Evolutionary conservation across 1,139 yeast genomes (phyloP), one percentile per base, ranked within the genome.

Genomic region (Eremothecium coryli): DNA sequence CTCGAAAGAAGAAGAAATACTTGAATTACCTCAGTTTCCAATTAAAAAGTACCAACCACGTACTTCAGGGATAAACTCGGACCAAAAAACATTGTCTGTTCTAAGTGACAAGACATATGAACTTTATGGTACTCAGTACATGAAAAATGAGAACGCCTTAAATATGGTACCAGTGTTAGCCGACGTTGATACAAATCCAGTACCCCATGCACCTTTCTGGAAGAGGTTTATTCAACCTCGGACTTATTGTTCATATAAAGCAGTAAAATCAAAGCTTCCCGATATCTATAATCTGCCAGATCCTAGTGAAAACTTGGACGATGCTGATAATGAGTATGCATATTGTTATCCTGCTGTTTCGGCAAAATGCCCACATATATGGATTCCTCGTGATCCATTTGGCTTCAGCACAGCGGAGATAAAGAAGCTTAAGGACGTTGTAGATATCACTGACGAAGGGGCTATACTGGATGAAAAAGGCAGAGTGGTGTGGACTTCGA

Each of bases 301-400:
- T 24, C 66, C 67, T 3, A 54, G 53, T 21, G 67, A 61, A 33
- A 26, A 35, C 20, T 40, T 42, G 2, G 55, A 57, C n/a, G 61
- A 56, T 11, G 32, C 20, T 3, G 34, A 33, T 5, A 38, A 50
- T 50, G 56, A 58, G 24, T 65, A 62, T 39, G 93, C 95, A 4
- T 90, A 77, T 60, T 71, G 73, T 47, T 70, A 72, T 46, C 96
- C 97, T 2, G 79, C 82, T 2, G 73, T 78, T 7, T 62, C 71
- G 14, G 78, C 76, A 0, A 60, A 65, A 26, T 70, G 77, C 46
- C 94, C 95, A 4, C 65, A 68, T 17, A 64, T 90, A 14, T 90
- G 98, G 98, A 72, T 90, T 45, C 93, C 96, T 5, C 66, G 67
- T 39, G 98, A 90, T 59, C 76, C 82, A 5, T 71, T 74, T 68